Evolutionary conservation across 805 yeast species (phyloP).

Genomic region (Kodamaea kakaduensis): DNA sequence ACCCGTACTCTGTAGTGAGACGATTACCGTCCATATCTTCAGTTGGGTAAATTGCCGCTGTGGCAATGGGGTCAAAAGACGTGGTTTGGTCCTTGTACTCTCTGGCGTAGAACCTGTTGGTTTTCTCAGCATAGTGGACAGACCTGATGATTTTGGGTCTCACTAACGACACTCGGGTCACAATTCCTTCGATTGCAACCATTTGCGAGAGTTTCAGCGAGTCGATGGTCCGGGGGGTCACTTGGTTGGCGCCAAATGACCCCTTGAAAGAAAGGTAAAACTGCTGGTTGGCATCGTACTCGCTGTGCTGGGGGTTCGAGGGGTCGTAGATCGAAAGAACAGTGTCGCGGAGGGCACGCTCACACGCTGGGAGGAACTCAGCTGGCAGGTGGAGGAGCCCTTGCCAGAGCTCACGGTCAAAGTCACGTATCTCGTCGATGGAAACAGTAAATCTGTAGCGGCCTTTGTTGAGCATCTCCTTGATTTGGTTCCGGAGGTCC

Average conservation of each 20-base stretch:
- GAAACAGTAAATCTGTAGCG: conserved; percentile 66
- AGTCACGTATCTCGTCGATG: conserved; percentile 83
- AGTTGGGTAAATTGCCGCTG: conserved; percentile 86
- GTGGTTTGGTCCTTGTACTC: conserved; percentile 93
- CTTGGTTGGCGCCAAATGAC: conserved; percentile 82
- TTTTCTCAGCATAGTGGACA: conserved; percentile 86
- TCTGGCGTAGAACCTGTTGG: conserved; percentile 81
- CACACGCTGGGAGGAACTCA: conserved; percentile 84
- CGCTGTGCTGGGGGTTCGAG: conserved; percentile 44
- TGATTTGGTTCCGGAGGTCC: conserved; percentile 63
- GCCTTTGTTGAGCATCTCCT: conserved; percentile 66
- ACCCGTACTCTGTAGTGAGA: conserved; percentile 86
- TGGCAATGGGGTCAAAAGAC: conserved; percentile 75
- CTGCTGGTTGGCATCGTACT: conserved; percentile 53
- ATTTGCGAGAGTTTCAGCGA: conserved; percentile 74
- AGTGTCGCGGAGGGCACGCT: conserved; percentile 77
- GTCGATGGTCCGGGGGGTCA: conserved; percentile 83
- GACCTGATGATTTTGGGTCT: conserved; percentile 89
- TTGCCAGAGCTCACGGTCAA: conserved; percentile 71
- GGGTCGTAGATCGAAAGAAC: conserved; percentile 71
- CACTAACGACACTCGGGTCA: conserved; percentile 87
- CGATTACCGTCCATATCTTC: conserved; percentile 91
- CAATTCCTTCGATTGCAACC: conserved; percentile 91
- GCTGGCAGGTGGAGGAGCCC: conserved; percentile 76
- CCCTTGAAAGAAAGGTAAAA: conserved; percentile 83